Evolutionary conservation across 257 asterid species (phyloP).

Genomic region (Solanum pimpinellifolium): DNA sequence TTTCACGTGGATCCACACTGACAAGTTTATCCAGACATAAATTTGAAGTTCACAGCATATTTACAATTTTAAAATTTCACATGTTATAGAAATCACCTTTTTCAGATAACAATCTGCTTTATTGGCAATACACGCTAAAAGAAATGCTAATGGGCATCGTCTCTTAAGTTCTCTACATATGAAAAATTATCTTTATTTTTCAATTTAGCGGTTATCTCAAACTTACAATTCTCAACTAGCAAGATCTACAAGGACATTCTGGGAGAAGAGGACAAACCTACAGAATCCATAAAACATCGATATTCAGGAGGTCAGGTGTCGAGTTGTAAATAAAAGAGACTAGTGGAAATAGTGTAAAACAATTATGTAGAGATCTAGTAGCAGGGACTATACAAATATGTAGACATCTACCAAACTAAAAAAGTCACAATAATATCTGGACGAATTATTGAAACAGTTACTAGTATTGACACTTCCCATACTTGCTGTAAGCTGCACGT

Average conservation of each 20-base stretch:
- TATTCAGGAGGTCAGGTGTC: not conserved
- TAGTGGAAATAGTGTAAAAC: not conserved
- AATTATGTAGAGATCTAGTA: not conserved
- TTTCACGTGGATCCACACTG: not conserved
- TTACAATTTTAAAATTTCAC: not conserved
- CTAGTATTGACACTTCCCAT: conserved; percentile 6
- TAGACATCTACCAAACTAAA: not conserved
- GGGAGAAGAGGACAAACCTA: not conserved
- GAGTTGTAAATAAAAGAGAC: not conserved
- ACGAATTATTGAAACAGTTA: not conserved
- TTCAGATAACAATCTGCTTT: not conserved
- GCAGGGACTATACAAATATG: not conserved
- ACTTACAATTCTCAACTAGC: not conserved
- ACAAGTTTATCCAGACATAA: not conserved
- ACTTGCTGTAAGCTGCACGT: conserved; percentile 87
- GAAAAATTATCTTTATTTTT: not conserved
- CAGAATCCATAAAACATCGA: not conserved
- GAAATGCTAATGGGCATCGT: not conserved
- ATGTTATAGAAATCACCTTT: not conserved
- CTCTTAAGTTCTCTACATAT: not conserved
- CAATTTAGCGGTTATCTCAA: not conserved
- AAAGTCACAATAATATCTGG: not conserved
- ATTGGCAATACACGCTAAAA: not conserved
- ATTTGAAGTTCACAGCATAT: not conserved
- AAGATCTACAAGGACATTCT: not conserved